Conservation (phyloP, 768 basidiomycete genomes). For the Amyloporia xantha region DNA sequence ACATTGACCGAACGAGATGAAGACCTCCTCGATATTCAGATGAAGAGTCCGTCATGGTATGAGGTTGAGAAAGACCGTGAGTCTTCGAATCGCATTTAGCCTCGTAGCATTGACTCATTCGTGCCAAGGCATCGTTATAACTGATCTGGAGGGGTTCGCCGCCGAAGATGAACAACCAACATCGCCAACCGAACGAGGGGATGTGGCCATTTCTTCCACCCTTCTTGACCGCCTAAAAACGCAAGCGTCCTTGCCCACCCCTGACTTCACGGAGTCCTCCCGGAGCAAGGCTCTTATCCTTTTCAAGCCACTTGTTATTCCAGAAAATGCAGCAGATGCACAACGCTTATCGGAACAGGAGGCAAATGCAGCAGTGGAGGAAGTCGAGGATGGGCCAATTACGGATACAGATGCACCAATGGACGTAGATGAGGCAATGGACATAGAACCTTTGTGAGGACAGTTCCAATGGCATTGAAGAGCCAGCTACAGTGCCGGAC, state of each 20-base stretch:
- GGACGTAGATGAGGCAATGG: conserved; percentile 22
- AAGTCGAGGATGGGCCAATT: conserved; percentile 6
- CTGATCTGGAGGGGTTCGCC: conserved; percentile 39
- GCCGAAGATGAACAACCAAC: conserved; percentile 20
- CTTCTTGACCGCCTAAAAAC: conserved; percentile 16
- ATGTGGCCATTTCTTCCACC: conserved; percentile 15
- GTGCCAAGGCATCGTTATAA: conserved; percentile 65
- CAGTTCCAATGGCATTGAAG: no score
- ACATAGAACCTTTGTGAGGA: conserved; percentile 16
- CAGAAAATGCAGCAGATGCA: no score
- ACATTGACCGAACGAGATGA: conserved; percentile 13
- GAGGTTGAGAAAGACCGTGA: conserved; percentile 65
- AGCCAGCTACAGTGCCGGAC: no score
- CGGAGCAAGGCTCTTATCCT: conserved; percentile 22
- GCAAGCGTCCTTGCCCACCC: conserved; percentile 7
- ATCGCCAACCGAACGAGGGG: conserved; percentile 7
- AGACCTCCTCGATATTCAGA: conserved; percentile 47
- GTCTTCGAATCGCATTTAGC: conserved; percentile 27
- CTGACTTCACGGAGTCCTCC: conserved; percentile 7
- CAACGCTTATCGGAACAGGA: conserved; percentile 2
- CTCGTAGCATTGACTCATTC: no score
- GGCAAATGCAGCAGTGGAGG: neutral
- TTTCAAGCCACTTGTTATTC: conserved; percentile 17
- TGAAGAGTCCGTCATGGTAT: conserved; percentile 62
- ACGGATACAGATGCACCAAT: conserved; percentile 5